A percentile compares a stretch with the other conserved stretches of the same genome.
phyloP scores from a whole-genome alignment of 305 asterid genomes.

The Fraxinus platypoda region DNA sequence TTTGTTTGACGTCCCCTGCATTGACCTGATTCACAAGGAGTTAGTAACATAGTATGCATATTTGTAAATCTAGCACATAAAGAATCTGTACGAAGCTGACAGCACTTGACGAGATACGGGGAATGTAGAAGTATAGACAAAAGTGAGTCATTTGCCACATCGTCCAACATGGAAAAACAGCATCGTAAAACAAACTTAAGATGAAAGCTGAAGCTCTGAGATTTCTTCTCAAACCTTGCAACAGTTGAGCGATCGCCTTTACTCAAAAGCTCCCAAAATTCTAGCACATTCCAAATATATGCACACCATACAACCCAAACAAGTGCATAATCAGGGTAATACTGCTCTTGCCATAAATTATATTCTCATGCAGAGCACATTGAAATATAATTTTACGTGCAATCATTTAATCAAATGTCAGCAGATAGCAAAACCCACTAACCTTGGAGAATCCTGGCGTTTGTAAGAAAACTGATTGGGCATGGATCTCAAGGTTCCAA shows the following conservation, averaged over 20 bases:
- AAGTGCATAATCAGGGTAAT: not conserved
- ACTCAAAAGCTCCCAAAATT: not conserved
- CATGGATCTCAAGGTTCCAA: conserved; percentile 65
- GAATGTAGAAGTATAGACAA: not conserved
- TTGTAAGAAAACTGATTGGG: conserved; percentile 56
- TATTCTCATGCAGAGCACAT: conserved; percentile 6
- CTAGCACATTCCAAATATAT: not conserved
- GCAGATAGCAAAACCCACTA: conserved; percentile 32
- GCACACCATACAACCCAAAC: not conserved
- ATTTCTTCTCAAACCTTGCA: not conserved
- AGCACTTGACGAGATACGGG: not conserved
- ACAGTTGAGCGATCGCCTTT: not conserved
- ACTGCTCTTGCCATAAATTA: not conserved
- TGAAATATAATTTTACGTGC: not conserved
- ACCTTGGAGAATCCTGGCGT: conserved; percentile 83
- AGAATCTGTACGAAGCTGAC: not conserved
- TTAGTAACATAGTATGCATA: conserved; percentile 15
- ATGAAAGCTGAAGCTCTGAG: not conserved
- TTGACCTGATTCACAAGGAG: conserved; percentile 46
- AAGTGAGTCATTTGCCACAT: not conserved
- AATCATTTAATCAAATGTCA: conserved; percentile 7
- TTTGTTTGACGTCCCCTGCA: conserved; percentile 67
- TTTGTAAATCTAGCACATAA: not conserved
- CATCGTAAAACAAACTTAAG: not conserved
- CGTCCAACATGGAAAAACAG: not conserved